Conservation (phyloP, 179 eudicot species). For the Carnegiea gigantea region DNA sequence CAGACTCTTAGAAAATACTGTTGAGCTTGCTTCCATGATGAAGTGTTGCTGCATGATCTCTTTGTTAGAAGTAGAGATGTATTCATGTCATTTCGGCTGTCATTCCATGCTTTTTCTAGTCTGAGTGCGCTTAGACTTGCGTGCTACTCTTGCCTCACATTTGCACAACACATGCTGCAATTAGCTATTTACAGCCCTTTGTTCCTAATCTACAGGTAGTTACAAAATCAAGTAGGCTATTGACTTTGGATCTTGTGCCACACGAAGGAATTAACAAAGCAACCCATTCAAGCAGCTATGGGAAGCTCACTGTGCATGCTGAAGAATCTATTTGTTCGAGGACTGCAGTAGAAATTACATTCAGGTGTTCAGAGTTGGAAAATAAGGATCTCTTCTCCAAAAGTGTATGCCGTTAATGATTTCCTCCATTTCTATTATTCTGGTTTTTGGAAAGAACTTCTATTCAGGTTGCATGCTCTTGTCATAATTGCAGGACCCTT, state of each 20-base stretch:
- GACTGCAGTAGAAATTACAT: conserved; percentile 65
- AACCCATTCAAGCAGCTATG: conserved; percentile 41
- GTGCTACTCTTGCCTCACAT: background rate
- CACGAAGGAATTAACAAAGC: conserved; percentile 45
- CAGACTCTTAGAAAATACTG: background rate
- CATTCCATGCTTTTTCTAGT: background rate
- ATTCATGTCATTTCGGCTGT: background rate
- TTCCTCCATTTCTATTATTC: conserved; percentile 13
- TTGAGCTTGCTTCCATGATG: background rate
- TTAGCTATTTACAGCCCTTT: conserved; percentile 7
- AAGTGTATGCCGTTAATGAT: conserved; percentile 59
- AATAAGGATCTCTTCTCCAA: conserved; percentile 84
- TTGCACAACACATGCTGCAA: background rate
- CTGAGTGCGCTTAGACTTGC: conserved; percentile 8
- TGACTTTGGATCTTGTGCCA: conserved; percentile 64
- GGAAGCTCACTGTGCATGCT: conserved; percentile 73
- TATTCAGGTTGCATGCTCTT: conserved; percentile 21
- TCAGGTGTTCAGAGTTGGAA: conserved; percentile 90
- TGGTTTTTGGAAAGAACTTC: conserved; percentile 4
- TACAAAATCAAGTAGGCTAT: conserved; percentile 48
- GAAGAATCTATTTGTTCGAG: conserved; percentile 85
- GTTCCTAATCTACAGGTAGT: conserved; percentile 54
- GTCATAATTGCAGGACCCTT: conserved; percentile 79
- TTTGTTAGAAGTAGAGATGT: background rate
- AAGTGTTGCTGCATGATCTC: conserved; percentile 4